Conservation (phyloP, 805 yeast genomes). For the Tetrapisispora namnaoensis region DNA sequence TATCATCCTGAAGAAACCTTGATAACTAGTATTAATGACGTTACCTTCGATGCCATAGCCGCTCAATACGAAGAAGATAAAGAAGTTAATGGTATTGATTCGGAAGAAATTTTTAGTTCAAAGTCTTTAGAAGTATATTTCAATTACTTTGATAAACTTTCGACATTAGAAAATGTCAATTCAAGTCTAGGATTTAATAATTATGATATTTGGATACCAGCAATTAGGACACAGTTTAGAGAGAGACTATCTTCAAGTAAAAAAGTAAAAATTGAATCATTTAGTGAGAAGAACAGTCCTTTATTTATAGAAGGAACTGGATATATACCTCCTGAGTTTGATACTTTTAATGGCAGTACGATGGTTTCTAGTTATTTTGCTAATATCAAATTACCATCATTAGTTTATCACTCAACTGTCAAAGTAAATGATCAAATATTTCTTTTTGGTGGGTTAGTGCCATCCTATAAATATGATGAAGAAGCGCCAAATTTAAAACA, state of each 20-base stretch:
- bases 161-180: conserved; percentile 10
- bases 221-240: conserved; percentile 8
- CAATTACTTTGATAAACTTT: conserved; percentile 14
- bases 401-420: conserved; percentile 36
- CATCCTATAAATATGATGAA: conserved; percentile 19
- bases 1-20: neutral
- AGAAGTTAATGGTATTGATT: neutral
- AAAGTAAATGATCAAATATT: conserved; percentile 30
- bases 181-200: conserved; percentile 8
- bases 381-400: conserved; percentile 31
- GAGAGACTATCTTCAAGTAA: neutral
- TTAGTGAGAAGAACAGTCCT: conserved; percentile 14
- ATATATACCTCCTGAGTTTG: conserved; percentile 17
- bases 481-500: conserved; percentile 28
- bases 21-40: neutral
- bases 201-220: conserved; percentile 23
- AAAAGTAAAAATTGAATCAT: conserved; percentile 3
- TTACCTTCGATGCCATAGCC: neutral
- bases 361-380: conserved; percentile 28
- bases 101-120: neutral
- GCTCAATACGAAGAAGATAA: neutral
- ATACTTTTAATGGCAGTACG: conserved; percentile 17
- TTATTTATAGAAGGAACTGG: conserved; percentile 18
- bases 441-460: conserved; percentile 38
- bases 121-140: conserved; percentile 9